Percentiles rank a stretch among this genome's conserved stretches.
Evolutionary conservation across 805 yeast genomes (phyloP).

Genomic region (Candida berthetii): DNA sequence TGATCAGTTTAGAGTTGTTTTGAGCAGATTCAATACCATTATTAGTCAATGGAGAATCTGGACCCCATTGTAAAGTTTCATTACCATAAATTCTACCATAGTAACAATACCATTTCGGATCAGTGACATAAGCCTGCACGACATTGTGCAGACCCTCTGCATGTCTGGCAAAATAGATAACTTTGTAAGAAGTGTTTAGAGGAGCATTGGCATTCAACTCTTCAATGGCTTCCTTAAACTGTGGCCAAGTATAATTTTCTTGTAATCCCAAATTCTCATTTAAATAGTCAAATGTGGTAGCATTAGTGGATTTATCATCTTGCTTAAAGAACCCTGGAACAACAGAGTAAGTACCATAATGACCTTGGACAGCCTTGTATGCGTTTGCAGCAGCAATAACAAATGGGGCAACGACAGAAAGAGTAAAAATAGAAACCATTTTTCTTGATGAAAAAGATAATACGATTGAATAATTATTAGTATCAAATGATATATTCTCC

Average conservation of each 20-base stretch:
- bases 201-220: conserved; percentile 27
- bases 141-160: conserved; percentile 56
- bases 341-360: not conserved
- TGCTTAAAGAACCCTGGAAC: conserved; percentile 41
- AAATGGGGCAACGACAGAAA: not conserved
- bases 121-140: conserved; percentile 11
- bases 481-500: too few relatives aligned
- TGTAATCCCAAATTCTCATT: conserved; percentile 35
- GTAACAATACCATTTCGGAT: conserved; percentile 1
- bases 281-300: conserved; percentile 31
- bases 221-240: conserved; percentile 21
- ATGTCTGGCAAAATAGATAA: conserved; percentile 49
- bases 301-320: conserved; percentile 34
- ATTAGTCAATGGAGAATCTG: conserved; percentile 41
- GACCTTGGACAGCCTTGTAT: not conserved
- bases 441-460: too few relatives aligned
- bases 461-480: too few relatives aligned
- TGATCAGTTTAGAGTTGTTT: conserved; percentile 24
- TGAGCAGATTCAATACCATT: conserved; percentile 46
- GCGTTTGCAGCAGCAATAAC: too few relatives aligned
- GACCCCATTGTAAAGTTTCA: not conserved
- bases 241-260: conserved; percentile 25
- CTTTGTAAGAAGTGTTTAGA: conserved; percentile 32
- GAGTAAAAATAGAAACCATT: not conserved
- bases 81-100: not conserved